Conservation (phyloP, 805 yeast genomes). For the Torulaspora quercuum region DNA sequence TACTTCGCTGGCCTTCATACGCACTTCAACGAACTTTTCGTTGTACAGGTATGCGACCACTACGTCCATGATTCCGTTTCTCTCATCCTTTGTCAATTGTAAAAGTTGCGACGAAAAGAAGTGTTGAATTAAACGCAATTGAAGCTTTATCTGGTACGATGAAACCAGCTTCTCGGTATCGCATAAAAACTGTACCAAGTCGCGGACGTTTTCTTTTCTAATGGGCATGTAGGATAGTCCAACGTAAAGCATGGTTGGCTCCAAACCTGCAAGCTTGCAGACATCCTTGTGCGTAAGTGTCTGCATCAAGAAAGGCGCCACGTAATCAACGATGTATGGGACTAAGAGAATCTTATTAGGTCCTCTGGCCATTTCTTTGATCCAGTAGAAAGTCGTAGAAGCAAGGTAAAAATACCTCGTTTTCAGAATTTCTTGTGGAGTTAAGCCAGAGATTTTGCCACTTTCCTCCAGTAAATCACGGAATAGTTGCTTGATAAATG, state of each 20-base stretch:
- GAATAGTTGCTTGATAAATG: constrained; percentile 44
- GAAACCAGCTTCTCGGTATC: constrained; percentile 40
- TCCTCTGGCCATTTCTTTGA: constrained; percentile 51
- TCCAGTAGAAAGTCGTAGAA: constrained; percentile 61
- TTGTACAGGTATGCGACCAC: constrained; percentile 50
- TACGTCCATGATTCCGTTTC: constrained; percentile 48
- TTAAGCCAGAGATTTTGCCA: constrained; percentile 28
- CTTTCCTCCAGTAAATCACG: constrained; percentile 43
- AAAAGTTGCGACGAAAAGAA: constrained; percentile 68
- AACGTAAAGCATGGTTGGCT: constrained; percentile 48
- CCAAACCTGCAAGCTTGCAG: constrained; percentile 62
- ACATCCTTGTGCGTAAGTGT: constrained; percentile 72
- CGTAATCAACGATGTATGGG: constrained; percentile 47
- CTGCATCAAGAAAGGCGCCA: constrained; percentile 67
- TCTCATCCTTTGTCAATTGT: constrained; percentile 46
- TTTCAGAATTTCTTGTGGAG: constrained; percentile 55
- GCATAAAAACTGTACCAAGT: constrained; percentile 45
- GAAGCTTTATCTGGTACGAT: constrained; percentile 60
- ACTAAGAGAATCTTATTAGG: constrained; percentile 52
- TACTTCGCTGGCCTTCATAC: constrained; percentile 68
- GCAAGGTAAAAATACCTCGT: constrained; percentile 61
- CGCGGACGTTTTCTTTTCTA: constrained; percentile 41
- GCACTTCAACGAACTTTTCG: constrained; percentile 65
- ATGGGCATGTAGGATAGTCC: constrained; percentile 48
- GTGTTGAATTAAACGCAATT: constrained; percentile 67